Percentiles rank a stretch among this genome's conserved stretches.
These are phyloP conservation scores for Diaporthe sp. DNA, from an alignment of 2,329 filamentous ascomycete species.

Conservation along the genomic window DNA sequence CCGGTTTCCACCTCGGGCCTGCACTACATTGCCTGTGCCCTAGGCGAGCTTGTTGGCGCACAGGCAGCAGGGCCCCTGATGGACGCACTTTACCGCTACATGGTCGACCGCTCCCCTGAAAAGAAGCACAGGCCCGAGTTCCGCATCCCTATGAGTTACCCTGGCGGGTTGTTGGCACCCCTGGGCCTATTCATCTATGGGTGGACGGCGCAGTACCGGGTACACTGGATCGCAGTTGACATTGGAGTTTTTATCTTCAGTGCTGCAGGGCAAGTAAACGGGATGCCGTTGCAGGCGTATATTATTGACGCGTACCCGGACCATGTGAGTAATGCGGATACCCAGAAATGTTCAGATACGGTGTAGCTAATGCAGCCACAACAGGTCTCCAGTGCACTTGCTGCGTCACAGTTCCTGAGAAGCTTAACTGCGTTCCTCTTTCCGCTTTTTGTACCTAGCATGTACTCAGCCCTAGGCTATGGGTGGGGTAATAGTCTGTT, in stretches of 20 bases:
- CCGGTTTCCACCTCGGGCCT: slow-evolving; percentile 71
- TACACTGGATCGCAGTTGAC: slow-evolving; percentile 57
- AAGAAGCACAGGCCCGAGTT: slow-evolving; percentile 66
- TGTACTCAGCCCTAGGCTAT: slow-evolving; percentile 55
- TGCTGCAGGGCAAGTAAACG: slow-evolving; percentile 37
- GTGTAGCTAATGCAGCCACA: no score
- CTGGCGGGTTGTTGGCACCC: slow-evolving; percentile 61
- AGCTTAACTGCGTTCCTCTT: slow-evolving; percentile 64
- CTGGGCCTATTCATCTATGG: slow-evolving; percentile 59
- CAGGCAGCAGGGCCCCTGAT: slow-evolving; percentile 61
- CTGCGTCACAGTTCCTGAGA: slow-evolving; percentile 60
- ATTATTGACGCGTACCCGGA: slow-evolving; percentile 62
- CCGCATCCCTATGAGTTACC: slow-evolving; percentile 47
- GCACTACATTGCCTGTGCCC: slow-evolving; percentile 74
- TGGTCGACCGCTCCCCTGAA: slow-evolving; percentile 43
- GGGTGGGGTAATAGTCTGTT: slow-evolving; percentile 57
- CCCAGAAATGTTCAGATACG: no score
- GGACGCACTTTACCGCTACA: slow-evolving; percentile 56
- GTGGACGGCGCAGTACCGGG: slow-evolving; percentile 56
- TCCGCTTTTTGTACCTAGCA: slow-evolving; percentile 62
- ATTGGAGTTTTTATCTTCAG: slow-evolving; percentile 49
- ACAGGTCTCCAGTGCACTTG: slow-evolving; percentile 51
- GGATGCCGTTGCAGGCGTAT: slow-evolving; percentile 55
- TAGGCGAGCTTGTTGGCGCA: slow-evolving; percentile 72
- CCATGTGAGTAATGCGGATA: slow-evolving; percentile 56